A percentile compares a stretch with the other conserved stretches of the same genome.
Evolutionary conservation across 225 moss, liverwort and hornwort species (phyloP).

Genomic region (Sphagnum contortum): DNA sequence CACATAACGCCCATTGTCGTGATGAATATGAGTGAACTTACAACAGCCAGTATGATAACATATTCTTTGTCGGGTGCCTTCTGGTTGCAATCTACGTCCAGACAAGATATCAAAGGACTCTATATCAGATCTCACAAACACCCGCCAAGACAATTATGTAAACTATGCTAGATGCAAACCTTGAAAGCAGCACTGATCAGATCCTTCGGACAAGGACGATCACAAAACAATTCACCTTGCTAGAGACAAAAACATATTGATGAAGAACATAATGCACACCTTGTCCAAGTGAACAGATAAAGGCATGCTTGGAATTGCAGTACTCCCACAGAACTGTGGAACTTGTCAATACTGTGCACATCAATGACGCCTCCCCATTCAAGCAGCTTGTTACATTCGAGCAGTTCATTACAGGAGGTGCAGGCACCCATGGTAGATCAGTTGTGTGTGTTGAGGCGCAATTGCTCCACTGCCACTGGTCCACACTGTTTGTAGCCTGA

Average conservation of each 20-base stretch:
- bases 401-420: conserved; percentile 29
- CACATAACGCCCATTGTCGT: conserved; percentile 77
- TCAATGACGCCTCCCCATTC: conserved; percentile 25
- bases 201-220: neutral
- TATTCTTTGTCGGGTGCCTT: conserved; percentile 64
- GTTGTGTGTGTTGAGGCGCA: conserved; percentile 21
- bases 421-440: conserved; percentile 41
- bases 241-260: neutral
- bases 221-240: too few relatives aligned
- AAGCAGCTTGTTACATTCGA: conserved; percentile 39
- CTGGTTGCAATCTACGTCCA: conserved; percentile 13
- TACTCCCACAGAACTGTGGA: conserved; percentile 56
- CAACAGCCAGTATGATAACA: conserved; percentile 73
- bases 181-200: too few relatives aligned
- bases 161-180: too few relatives aligned
- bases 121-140: too few relatives aligned
- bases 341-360: conserved; percentile 66
- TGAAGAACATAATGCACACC: conserved; percentile 21
- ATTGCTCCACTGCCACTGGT: conserved; percentile 53
- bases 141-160: too few relatives aligned
- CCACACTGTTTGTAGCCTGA: conserved; percentile 25
- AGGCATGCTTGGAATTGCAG: conserved; percentile 48
- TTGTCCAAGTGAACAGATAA: conserved; percentile 65
- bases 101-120: too few relatives aligned
- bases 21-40: conserved; percentile 68